Evolutionary conservation across 306 rosid species (phyloP).

Genomic region (apple (Malus domestica)): ASM211411v1 NC_041802.1:23876001-23876500

Average conservation of each 20-base stretch:
- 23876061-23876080: constrained; percentile 45
- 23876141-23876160: constrained; percentile 57
- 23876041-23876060: constrained; percentile 79
- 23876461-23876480: constrained; percentile 45
- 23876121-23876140: constrained; percentile 33
- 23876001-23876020: constrained; percentile 63
- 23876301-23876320: constrained; percentile 49
- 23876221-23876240: not conserved
- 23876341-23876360: constrained; percentile 44
- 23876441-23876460: constrained; percentile 35
- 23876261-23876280: not conserved
- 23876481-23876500: constrained; percentile 49
- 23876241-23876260: not conserved
- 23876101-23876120: constrained; percentile 24
- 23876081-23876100: constrained; percentile 27
- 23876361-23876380: constrained; percentile 54
- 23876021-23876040: constrained; percentile 66
- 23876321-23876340: constrained; percentile 4
- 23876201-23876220: not conserved
- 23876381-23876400: constrained; percentile 52
- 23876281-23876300: too few species aligned
- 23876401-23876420: constrained; percentile 74
- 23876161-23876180: not conserved
- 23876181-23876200: not conserved
- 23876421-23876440: constrained; percentile 57